These are phyloP conservation scores for Lactifluus volemus DNA, from an alignment of 768 basidiomycete genomes.

Conservation along the genomic window DNA sequence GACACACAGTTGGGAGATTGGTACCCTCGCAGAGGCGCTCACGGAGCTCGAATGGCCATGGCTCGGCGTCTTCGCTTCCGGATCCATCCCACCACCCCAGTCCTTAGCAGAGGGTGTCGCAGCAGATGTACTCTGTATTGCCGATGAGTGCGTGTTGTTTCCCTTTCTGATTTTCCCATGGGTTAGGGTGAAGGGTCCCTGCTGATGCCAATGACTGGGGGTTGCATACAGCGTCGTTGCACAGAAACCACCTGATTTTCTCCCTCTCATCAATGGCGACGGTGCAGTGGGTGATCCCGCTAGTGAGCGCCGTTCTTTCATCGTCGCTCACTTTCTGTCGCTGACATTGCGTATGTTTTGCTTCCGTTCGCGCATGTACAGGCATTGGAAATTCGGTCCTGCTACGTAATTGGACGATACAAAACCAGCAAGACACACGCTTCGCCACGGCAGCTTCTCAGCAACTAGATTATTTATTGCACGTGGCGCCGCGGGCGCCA, in stretches of 20 bases:
- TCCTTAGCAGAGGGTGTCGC: constrained; percentile 27
- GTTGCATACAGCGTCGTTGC: constrained; percentile 30
- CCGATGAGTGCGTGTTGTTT: constrained; percentile 27
- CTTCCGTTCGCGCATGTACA: constrained; percentile 15
- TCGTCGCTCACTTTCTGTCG: too few species aligned
- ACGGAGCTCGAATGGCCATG: constrained; percentile 42
- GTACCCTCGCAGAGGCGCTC: constrained; percentile 45
- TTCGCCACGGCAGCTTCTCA: constrained; percentile 35
- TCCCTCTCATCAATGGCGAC: constrained; percentile 39
- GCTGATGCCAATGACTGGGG: not conserved
- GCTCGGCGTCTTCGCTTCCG: constrained; percentile 40
- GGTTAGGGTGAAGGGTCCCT: not conserved
- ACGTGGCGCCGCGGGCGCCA: constrained; percentile 34
- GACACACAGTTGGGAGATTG: constrained; percentile 47
- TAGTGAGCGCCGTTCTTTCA: constrained; percentile 28
- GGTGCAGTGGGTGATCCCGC: constrained; percentile 56
- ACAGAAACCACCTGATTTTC: constrained; percentile 29
- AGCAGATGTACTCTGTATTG: constrained; percentile 36
- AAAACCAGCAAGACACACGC: constrained; percentile 24
- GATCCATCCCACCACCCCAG: constrained; percentile 35
- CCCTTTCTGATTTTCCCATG: not conserved
- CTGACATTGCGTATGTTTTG: not conserved
- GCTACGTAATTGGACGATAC: constrained; percentile 45
- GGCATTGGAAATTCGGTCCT: constrained; percentile 46
- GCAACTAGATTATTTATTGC: constrained; percentile 43